These are phyloP conservation scores for Pestalotiopsis sp. DNA, from an alignment of 2,329 filamentous ascomycete genomes.

Conservation along the genomic window DNA sequence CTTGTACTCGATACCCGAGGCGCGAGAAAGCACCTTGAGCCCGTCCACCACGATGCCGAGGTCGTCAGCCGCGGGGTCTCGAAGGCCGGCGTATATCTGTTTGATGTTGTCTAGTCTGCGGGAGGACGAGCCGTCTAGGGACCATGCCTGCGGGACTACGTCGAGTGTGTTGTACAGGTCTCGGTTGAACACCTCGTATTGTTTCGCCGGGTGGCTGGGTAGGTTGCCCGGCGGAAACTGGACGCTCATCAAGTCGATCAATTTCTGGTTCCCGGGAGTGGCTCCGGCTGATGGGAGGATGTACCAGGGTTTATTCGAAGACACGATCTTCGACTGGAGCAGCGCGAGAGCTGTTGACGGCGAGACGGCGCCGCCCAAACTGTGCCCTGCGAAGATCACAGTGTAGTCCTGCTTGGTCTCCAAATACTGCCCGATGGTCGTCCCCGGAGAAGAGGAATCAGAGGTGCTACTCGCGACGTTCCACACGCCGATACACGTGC, in stretches of 20 bases:
- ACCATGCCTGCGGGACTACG: constrained; percentile 9
- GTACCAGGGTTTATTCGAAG: background rate
- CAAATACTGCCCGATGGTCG: constrained; percentile 1
- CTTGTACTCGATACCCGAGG: background rate
- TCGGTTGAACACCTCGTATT: background rate
- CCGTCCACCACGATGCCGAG: background rate
- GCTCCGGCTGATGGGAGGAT: constrained; percentile 1
- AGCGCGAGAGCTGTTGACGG: background rate
- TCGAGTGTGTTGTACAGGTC: constrained; percentile 4
- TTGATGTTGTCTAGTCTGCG: background rate
- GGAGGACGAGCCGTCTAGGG: constrained; percentile 14
- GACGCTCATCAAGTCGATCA: background rate
- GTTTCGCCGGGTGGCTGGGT: background rate
- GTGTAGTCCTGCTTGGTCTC: background rate
- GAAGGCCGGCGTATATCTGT: background rate
- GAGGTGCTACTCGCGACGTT: background rate
- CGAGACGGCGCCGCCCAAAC: constrained; percentile 3
- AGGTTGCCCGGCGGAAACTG: background rate
- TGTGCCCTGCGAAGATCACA: constrained; percentile 5
- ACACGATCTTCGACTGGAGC: background rate
- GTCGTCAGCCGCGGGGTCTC: background rate
- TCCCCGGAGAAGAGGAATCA: background rate
- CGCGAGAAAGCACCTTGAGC: background rate
- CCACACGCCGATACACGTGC: background rate
- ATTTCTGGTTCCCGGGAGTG: background rate